Conservation (phyloP, 179 eudicot genomes). For the Spinacia oleracea region DNA sequence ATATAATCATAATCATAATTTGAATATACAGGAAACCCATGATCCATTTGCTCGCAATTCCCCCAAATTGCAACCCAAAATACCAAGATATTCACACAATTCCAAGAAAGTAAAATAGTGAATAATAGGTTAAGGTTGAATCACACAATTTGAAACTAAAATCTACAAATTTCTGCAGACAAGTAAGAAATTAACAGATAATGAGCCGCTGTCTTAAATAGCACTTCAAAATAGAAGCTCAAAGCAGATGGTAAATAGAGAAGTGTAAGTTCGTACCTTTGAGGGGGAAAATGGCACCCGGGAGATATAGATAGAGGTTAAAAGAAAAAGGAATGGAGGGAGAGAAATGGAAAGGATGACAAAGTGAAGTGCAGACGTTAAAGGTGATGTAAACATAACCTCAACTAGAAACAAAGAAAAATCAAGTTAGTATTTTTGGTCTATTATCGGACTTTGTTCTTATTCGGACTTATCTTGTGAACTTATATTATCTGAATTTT, state of each 20-base stretch:
- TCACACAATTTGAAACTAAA: too few relatives aligned
- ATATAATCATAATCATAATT: conserved; percentile 17
- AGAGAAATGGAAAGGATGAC: neutral
- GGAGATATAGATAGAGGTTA: neutral
- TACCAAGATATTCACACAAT: neutral
- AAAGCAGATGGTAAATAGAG: too few relatives aligned
- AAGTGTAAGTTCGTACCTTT: neutral
- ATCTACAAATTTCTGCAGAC: neutral
- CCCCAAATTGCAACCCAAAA: neutral
- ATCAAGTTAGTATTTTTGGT: too few relatives aligned
- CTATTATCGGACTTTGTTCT: too few relatives aligned
- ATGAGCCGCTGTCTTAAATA: neutral
- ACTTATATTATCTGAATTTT: too few relatives aligned
- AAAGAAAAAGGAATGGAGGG: neutral
- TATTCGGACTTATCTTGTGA: too few relatives aligned
- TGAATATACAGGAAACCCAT: neutral
- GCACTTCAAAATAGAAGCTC: neutral
- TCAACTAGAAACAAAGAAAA: too few relatives aligned
- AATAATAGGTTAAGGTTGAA: too few relatives aligned
- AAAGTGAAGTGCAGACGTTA: neutral
- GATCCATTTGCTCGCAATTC: conserved; percentile 15
- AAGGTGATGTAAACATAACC: too few relatives aligned
- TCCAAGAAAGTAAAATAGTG: neutral
- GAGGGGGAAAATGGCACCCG: neutral
- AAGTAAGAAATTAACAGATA: neutral